These are phyloP conservation scores for Nemophila menziesii DNA, from an alignment of 257 asterid species.

Conservation along the genomic window DNA sequence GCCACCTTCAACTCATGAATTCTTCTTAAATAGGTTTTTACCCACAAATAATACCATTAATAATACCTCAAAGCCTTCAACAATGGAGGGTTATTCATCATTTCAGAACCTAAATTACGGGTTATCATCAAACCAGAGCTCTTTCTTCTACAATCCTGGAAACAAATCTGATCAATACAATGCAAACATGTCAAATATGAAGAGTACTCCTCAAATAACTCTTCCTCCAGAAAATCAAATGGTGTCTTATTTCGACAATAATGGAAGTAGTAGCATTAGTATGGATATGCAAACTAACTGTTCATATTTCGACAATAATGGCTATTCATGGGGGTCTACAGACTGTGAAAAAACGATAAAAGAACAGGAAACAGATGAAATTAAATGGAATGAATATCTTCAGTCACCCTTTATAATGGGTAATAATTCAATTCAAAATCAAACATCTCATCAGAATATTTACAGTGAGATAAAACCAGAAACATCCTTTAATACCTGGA, in stretches of 20 bases:
- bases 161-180: conserved; percentile 20
- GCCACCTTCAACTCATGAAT: conserved; percentile 33
- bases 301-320: conserved; percentile 22
- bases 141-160: conserved; percentile 26
- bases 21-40: conserved; percentile 50
- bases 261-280: conserved; percentile 2
- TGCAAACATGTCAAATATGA: conserved; percentile 4
- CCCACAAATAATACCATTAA: conserved; percentile 33
- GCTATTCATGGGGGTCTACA: conserved; percentile 31
- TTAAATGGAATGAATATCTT: conserved; percentile 65
- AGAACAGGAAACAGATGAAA: conserved; percentile 30
- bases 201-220: conserved; percentile 12
- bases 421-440: conserved; percentile 13
- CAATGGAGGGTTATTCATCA: conserved; percentile 30
- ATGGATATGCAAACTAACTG: conserved; percentile 23
- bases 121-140: conserved; percentile 27
- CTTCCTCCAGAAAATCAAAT: conserved; percentile 9
- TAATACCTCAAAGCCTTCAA: conserved; percentile 15
- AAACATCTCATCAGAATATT: conserved; percentile 20
- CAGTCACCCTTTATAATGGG: conserved; percentile 50
- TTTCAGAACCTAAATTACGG: conserved; percentile 34
- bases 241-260: conserved; percentile 5
- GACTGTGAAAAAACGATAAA: conserved; percentile 25
- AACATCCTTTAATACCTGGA: conserved; percentile 28
- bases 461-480: conserved; percentile 26